These are phyloP conservation scores for Leonotis leonurus DNA, from an alignment of 257 asterid species.

Conservation along the genomic window DNA sequence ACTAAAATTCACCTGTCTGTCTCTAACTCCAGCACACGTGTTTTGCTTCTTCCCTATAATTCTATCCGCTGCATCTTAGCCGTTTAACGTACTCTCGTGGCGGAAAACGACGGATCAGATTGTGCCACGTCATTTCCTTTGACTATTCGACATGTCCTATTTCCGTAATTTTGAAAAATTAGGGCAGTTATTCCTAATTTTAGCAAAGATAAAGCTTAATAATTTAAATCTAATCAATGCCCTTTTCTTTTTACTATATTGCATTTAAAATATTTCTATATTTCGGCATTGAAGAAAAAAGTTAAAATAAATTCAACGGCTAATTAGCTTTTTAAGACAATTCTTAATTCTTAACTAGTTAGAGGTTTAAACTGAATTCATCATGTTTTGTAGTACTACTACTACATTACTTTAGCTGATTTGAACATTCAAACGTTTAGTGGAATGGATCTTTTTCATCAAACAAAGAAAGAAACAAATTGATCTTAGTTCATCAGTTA, in stretches of 20 bases:
- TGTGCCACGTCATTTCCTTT: conserved; percentile 25
- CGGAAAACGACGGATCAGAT: conserved; percentile 4
- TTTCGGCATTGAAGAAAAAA: neutral
- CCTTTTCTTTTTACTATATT: no score
- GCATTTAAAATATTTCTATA: no score
- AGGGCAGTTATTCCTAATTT: neutral
- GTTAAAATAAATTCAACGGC: neutral
- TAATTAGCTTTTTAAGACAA: neutral
- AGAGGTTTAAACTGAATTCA: neutral
- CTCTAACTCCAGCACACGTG: conserved; percentile 25
- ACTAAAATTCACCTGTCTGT: neutral
- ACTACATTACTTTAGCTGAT: neutral
- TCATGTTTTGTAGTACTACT: neutral
- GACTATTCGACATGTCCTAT: conserved; percentile 9
- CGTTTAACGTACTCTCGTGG: conserved; percentile 10
- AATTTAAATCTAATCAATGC: no score
- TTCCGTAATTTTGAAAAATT: neutral
- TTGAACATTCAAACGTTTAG: neutral
- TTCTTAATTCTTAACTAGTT: no score
- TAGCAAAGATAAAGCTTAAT: no score
- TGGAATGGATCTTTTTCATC: no score
- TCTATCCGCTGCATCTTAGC: conserved; percentile 11
- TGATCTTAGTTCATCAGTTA: neutral
- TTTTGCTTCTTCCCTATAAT: neutral
- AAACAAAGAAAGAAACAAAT: no score